Evolutionary conservation across 202 grass and related monocot species (phyloP).

Genomic region (Alloteropsis angusta): DNA sequence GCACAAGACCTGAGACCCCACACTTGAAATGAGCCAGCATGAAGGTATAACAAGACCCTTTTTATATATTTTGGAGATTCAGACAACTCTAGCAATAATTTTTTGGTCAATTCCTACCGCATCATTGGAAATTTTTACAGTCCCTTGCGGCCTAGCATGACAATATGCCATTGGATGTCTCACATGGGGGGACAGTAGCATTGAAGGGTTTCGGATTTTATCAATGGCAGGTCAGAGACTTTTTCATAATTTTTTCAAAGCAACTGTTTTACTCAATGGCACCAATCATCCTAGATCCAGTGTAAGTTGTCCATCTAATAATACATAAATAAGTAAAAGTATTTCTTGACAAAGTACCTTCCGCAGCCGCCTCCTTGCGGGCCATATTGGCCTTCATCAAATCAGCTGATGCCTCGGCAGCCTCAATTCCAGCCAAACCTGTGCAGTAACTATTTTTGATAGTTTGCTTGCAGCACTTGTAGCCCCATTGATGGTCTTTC

Average conservation of each 20-base stretch:
- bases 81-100: neutral
- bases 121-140: neutral
- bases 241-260: neutral
- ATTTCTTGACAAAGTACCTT: constrained; percentile 43
- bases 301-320: neutral
- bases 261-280: neutral
- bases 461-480: constrained; percentile 83
- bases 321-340: neutral
- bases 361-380: constrained; percentile 61
- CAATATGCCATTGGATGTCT: neutral
- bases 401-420: constrained; percentile 79
- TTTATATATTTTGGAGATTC: no score
- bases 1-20: neutral
- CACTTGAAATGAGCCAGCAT: neutral
- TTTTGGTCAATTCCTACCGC: neutral
- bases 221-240: neutral
- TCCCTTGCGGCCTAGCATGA: neutral
- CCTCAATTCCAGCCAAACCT: constrained; percentile 81
- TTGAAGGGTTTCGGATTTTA: neutral
- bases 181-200: neutral
- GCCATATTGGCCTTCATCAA: constrained; percentile 90
- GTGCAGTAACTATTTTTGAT: constrained; percentile 90
- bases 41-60: neutral
- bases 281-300: neutral
- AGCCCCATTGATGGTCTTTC: constrained; percentile 98